Percentiles rank a stretch among this genome's conserved stretches.
Conservation (phyloP, 2,329 filamentous ascomycete genomes). For the Trichoderma breve region DNA sequence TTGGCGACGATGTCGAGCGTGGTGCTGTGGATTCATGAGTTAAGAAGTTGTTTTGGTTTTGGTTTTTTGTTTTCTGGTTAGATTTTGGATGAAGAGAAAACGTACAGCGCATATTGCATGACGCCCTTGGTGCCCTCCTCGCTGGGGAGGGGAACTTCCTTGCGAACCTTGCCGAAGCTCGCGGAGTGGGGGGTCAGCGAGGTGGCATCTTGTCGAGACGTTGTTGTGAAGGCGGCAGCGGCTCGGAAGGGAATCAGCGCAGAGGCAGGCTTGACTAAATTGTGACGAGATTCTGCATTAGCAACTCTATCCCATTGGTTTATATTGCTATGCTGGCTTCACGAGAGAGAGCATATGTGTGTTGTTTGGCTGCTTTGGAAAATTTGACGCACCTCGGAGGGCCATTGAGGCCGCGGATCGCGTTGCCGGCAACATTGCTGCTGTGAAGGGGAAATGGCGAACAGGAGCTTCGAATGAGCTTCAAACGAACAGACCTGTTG, state of each 20-base stretch:
- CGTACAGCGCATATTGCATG: conserved; percentile 84
- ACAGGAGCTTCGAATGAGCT: conserved; percentile 23
- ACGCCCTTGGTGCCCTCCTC: conserved; percentile 77
- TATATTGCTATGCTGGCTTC: background rate
- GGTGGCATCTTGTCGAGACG: conserved; percentile 62
- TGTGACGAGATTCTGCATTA: background rate
- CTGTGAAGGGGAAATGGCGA: background rate
- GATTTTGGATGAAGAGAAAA: conserved; percentile 26
- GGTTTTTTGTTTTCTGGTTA: background rate
- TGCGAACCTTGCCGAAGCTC: conserved; percentile 56
- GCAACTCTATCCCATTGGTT: background rate
- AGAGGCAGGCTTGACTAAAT: conserved; percentile 62
- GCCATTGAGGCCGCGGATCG: conserved; percentile 53
- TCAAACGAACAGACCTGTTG: conserved; percentile 19
- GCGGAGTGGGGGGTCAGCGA: conserved; percentile 52
- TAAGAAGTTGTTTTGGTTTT: background rate
- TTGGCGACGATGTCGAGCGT: conserved; percentile 77
- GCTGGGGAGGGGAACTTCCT: conserved; percentile 73
- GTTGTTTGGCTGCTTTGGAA: conserved; percentile 13
- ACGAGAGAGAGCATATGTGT: background rate
- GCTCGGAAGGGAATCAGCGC: conserved; percentile 63
- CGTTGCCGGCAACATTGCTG: conserved; percentile 48
- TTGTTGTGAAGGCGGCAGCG: conserved; percentile 63
- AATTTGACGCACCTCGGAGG: conserved; percentile 47
- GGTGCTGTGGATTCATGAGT: conserved; percentile 52